These are phyloP conservation scores for Hypoxylon sp. DNA, from an alignment of 2,329 filamentous ascomycete genomes.

Conservation along the genomic window DNA sequence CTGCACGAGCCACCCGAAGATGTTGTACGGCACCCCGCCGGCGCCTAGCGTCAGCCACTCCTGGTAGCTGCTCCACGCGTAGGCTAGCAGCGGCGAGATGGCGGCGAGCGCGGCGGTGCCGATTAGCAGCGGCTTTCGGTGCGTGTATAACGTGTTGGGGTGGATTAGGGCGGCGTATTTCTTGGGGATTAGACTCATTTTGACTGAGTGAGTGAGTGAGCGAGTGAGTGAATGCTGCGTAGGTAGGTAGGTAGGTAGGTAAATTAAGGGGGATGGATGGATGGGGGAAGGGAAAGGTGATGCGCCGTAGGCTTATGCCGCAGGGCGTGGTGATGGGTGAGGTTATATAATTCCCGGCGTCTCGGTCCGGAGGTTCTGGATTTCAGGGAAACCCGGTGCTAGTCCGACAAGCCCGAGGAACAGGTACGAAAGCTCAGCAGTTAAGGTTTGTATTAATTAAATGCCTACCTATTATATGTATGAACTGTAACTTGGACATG, in stretches of 20 bases:
- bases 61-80: slow-evolving; percentile 48
- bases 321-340: too few species aligned
- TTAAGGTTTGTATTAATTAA: too few species aligned
- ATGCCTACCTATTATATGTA: not conserved
- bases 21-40: slow-evolving; percentile 55
- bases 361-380: too few species aligned
- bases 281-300: too few species aligned
- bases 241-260: too few species aligned
- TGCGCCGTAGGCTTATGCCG: too few species aligned
- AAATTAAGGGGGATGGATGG: too few species aligned
- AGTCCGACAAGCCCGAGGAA: too few species aligned
- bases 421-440: too few species aligned
- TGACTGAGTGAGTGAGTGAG: not conserved
- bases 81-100: slow-evolving; percentile 31
- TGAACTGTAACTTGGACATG: not conserved
- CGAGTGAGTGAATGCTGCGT: not conserved
- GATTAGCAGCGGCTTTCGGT: slow-evolving; percentile 18
- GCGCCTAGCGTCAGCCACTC: slow-evolving; percentile 54
- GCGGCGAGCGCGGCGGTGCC: slow-evolving; percentile 11
- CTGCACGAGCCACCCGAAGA: slow-evolving; percentile 53
- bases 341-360: too few species aligned
- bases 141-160: slow-evolving; percentile 6
- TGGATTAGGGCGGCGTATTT: slow-evolving; percentile 7
- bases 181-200: slow-evolving; percentile 20
- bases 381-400: too few species aligned